Base-by-base conservation (phyloP, 176 grass and related monocot genomes). In the Chloris gayana region DNA sequence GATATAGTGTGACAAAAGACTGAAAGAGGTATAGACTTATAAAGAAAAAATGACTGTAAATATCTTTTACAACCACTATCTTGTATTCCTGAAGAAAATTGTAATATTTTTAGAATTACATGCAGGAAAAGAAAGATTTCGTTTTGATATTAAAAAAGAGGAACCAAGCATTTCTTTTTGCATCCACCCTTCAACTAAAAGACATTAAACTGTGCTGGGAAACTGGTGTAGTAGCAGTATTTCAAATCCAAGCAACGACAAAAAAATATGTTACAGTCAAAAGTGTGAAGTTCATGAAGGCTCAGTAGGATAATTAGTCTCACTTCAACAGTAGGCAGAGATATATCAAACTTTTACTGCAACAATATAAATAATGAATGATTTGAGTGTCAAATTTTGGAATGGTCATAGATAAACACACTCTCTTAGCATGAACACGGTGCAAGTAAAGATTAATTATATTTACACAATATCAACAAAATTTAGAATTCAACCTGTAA, bases 1-100 rank as follows among this genome's bases (percentile, higher is more conserved):
- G 69, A 81, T 39, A 47, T 41, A 47, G 32, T 70, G n/a, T 67
- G 7, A 74, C 64, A 84, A 5, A 69, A n/a, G n/a, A n/a, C n/a
- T n/a, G n/a, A n/a, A n/a, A 19, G n/a, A 79, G 7, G 56, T 60
- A 51, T 22, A 33, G 0, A 44, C 0, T 5, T 24, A 33, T 24
- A 33, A 50, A 29, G 54, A 57, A 19, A 71, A 50, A 63, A 30
- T 26, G 31, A 44, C 1, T 29, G 80, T 6, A 14, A 17, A n/a
- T 37, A 21, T 85, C 25, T 70, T 45, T 61, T 51, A 32, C 42
- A 41, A 53, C 32, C 34, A 77, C 14, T 50, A 21, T 67, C 37
- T 79, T 61, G 4, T 56, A 76, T 68, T 76, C 53, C 17, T 51
- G 30, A 51, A 51, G 44, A 50, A 10, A 65, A 35, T 34, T 64